Evolutionary conservation across 495 filamentous ascomycete species (phyloP).

Genomic region (Talaromyces trachyspermus): DNA sequence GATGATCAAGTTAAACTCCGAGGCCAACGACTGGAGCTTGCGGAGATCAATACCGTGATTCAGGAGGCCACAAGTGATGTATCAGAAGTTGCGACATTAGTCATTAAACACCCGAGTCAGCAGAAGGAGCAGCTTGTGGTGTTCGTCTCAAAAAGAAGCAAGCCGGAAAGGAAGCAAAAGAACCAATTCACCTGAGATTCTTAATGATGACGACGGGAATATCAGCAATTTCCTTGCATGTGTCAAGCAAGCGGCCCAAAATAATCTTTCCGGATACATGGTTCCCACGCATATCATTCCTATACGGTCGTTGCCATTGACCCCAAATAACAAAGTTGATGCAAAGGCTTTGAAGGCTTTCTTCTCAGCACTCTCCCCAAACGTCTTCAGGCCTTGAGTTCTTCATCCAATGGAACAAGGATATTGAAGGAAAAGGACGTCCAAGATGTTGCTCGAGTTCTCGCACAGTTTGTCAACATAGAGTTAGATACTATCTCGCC

Average conservation of each 20-base stretch:
- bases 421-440: conserved; percentile 29
- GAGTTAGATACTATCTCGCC: conserved; percentile 35
- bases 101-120: conserved; percentile 53
- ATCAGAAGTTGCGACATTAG: conserved; percentile 56
- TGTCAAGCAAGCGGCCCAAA: conserved; percentile 46
- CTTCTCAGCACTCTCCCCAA: conserved; percentile 47
- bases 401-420: conserved; percentile 23
- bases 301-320: conserved; percentile 56
- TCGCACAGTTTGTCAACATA: conserved; percentile 43
- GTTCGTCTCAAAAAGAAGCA: conserved; percentile 44
- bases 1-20: conserved; percentile 28
- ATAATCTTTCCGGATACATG: conserved; percentile 65
- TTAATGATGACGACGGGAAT: conserved; percentile 10
- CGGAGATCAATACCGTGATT: conserved; percentile 23
- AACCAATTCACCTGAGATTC: conserved; percentile 5
- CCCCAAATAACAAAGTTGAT: conserved; percentile 69
- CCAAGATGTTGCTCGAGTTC: conserved; percentile 37
- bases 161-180: conserved; percentile 16
- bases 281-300: conserved; percentile 66
- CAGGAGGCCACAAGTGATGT: conserved; percentile 18
- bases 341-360: conserved; percentile 50
- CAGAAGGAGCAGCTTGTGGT: conserved; percentile 64
- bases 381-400: conserved; percentile 48
- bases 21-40: conserved; percentile 25
- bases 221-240: conserved; percentile 12